These are phyloP conservation scores for Talaromyces trachyspermus DNA, from an alignment of 495 filamentous ascomycete genomes.

Conservation along the genomic window DNA sequence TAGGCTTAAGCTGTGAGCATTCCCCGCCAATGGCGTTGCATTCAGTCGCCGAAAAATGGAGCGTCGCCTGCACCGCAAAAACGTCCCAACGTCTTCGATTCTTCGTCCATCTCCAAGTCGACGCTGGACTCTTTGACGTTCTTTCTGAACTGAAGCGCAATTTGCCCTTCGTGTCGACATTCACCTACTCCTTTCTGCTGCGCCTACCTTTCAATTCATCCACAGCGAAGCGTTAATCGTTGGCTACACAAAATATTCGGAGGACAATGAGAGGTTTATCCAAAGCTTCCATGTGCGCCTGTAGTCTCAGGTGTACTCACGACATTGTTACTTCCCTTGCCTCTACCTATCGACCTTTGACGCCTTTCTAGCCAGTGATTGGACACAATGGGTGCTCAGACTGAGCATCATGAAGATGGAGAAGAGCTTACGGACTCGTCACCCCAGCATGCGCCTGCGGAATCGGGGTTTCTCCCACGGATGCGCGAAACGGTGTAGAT, in stretches of 20 bases:
- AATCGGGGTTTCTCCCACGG: not conserved
- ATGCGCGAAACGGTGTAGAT: slow-evolving; percentile 33
- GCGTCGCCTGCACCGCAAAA: too few relatives aligned
- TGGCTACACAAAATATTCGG: slow-evolving; percentile 6
- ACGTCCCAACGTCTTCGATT: too few relatives aligned
- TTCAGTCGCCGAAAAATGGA: too few relatives aligned
- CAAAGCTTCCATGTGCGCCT: slow-evolving; percentile 21
- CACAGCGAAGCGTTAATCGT: slow-evolving; percentile 8
- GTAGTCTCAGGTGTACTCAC: slow-evolving; percentile 21
- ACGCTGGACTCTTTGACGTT: too few relatives aligned
- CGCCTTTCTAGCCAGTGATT: not conserved
- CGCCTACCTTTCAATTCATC: not conserved
- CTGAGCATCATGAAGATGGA: slow-evolving; percentile 9
- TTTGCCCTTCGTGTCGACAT: too few relatives aligned
- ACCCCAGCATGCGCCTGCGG: not conserved
- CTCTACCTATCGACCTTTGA: not conserved
- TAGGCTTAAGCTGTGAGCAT: too few relatives aligned
- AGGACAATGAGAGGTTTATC: slow-evolving; percentile 31
- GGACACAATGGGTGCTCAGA: slow-evolving; percentile 17
- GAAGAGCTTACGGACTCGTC: slow-evolving; percentile 6
- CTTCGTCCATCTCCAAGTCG: too few relatives aligned
- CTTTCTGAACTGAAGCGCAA: too few relatives aligned
- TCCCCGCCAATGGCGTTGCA: too few relatives aligned
- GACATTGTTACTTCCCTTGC: not conserved
- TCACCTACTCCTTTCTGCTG: too few relatives aligned